These are phyloP conservation scores for Wallemia hederae DNA, from an alignment of 1,284 basidiomycete genomes.

Conservation along the genomic window DNA sequence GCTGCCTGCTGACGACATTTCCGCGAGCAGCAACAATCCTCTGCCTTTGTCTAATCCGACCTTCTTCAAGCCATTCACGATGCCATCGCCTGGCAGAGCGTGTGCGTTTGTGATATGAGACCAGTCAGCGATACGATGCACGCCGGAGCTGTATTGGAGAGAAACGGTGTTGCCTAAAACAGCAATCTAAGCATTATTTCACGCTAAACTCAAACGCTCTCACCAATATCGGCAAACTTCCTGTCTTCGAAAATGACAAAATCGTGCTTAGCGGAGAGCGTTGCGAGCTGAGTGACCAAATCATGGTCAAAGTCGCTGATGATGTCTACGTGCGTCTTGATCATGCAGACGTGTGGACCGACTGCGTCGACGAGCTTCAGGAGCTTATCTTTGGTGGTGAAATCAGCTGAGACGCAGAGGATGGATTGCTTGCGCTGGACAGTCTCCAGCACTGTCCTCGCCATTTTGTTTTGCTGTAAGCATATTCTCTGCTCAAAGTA, in stretches of 20 bases:
- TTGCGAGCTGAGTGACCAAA: constrained; percentile 38
- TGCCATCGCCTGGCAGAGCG: constrained; percentile 70
- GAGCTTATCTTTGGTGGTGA: constrained; percentile 50
- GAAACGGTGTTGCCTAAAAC: constrained; percentile 71
- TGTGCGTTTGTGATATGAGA: constrained; percentile 95
- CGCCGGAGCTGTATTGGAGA: constrained; percentile 73
- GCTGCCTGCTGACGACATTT: constrained; percentile 80
- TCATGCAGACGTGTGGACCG: constrained; percentile 62
- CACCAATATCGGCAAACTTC: constrained; percentile 97
- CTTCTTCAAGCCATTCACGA: constrained; percentile 58
- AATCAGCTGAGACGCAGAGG: constrained; percentile 83
- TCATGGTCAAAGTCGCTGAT: constrained; percentile 63
- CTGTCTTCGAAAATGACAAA: constrained; percentile 96
- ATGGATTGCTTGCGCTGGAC: constrained; percentile 76
- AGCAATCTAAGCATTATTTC: neutral
- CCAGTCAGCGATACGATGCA: constrained; percentile 86
- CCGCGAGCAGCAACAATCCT: constrained; percentile 69
- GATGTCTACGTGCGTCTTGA: constrained; percentile 95
- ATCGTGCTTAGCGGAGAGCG: constrained; percentile 50
- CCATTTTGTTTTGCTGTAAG: constrained; percentile 30
- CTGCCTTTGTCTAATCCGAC: constrained; percentile 60
- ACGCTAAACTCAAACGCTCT: constrained; percentile 8
- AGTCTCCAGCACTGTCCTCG: constrained; percentile 41
- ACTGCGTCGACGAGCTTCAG: constrained; percentile 64
- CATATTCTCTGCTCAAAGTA: neutral